phyloP scores from a whole-genome alignment of 495 filamentous ascomycete species.

The Aspergillus leporis region DNA sequence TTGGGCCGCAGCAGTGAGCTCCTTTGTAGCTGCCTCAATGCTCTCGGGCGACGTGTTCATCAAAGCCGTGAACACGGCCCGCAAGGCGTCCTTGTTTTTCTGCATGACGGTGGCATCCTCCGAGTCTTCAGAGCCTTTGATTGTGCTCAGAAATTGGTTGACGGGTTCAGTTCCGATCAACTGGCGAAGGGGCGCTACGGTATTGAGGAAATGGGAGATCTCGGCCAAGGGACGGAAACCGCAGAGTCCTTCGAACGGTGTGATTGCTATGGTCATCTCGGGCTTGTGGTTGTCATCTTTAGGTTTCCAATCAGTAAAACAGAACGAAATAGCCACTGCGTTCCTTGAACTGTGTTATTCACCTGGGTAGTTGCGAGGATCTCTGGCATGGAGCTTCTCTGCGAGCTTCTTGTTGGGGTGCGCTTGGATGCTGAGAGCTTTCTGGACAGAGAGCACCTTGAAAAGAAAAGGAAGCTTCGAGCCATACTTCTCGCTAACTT shows the following conservation, averaged over 20 bases:
- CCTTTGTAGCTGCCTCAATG: constrained; percentile 61
- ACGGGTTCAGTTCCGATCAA: constrained; percentile 72
- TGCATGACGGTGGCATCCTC: constrained; percentile 55
- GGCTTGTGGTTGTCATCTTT: constrained; percentile 98
- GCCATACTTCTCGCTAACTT: constrained; percentile 70
- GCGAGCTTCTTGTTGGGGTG: constrained; percentile 98
- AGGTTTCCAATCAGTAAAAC: background rate
- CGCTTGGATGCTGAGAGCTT: constrained; percentile 94
- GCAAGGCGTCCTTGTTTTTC: constrained; percentile 79
- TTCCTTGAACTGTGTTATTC: constrained; percentile 5
- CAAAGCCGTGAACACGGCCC: constrained; percentile 68
- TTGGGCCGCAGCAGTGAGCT: constrained; percentile 71
- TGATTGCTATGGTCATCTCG: constrained; percentile 98
- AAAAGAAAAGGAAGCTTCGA: constrained; percentile 91
- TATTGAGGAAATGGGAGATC: constrained; percentile 80
- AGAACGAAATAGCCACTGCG: background rate
- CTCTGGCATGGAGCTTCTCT: constrained; percentile 79
- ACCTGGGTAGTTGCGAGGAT: constrained; percentile 92
- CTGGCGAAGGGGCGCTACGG: constrained; percentile 68
- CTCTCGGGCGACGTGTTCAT: constrained; percentile 73
- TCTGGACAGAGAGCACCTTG: constrained; percentile 92
- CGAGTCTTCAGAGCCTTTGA: constrained; percentile 65
- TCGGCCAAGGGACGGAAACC: constrained; percentile 88
- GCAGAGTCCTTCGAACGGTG: constrained; percentile 92
- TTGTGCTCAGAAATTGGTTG: constrained; percentile 63